phyloP scores from a whole-genome alignment of 2,329 filamentous ascomycete genomes.

The Ascochyta lentis region DNA sequence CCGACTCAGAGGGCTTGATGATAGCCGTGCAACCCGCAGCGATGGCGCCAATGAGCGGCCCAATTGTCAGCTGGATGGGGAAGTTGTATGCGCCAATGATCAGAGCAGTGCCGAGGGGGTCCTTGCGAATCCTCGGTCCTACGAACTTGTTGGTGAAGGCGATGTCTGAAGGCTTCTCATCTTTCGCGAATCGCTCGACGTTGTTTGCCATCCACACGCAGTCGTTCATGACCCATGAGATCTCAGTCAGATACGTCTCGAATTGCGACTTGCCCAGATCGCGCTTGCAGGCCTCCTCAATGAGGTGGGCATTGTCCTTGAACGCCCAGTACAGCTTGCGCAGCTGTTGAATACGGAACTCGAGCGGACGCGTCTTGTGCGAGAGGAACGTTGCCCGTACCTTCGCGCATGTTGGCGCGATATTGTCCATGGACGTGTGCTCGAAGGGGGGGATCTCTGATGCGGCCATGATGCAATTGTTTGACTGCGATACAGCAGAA shows the following conservation, averaged over 20 bases:
- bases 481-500: not conserved
- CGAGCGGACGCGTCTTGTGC: slow-evolving; percentile 80
- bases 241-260: slow-evolving; percentile 77
- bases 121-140: slow-evolving; percentile 79
- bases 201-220: slow-evolving; percentile 79
- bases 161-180: slow-evolving; percentile 77
- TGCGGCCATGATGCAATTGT: slow-evolving; percentile 17
- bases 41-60: slow-evolving; percentile 86
- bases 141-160: slow-evolving; percentile 71
- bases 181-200: slow-evolving; percentile 80
- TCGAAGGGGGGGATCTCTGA: slow-evolving; percentile 41
- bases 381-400: slow-evolving; percentile 75
- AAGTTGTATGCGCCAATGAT: slow-evolving; percentile 96
- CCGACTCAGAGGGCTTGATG: slow-evolving; percentile 87
- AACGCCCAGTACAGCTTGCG: slow-evolving; percentile 95
- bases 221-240: slow-evolving; percentile 80
- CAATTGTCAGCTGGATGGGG: slow-evolving; percentile 80
- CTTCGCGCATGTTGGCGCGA: slow-evolving; percentile 52
- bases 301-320: slow-evolving; percentile 75
- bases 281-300: slow-evolving; percentile 75
- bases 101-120: slow-evolving; percentile 82
- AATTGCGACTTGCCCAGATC: slow-evolving; percentile 81
- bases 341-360: slow-evolving; percentile 84
- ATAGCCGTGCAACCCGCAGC: slow-evolving; percentile 88
- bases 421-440: slow-evolving; percentile 45